Base-by-base conservation (phyloP, 371 early-diverging fungal genomes). In the Mortierella sp. region DNA sequence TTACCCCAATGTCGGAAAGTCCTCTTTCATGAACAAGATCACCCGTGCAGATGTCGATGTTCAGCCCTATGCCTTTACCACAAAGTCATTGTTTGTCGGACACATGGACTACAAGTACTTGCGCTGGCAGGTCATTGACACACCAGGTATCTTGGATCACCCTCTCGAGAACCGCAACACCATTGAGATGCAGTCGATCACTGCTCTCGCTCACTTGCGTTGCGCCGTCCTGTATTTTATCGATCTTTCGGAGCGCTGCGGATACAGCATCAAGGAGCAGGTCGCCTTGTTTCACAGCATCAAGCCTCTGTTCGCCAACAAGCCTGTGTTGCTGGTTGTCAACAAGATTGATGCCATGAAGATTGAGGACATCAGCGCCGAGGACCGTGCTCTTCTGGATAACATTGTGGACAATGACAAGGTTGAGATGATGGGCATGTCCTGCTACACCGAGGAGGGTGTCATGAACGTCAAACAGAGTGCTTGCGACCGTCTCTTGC, bases 61-160 rank as follows among this genome's bases (percentile, higher is more conserved):
- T 1, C 99, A 99, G 83, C 99, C 99, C 24, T 99, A 99, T 82
- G 99, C 99, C 30, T 99, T 99, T 87, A 99, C 99, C 43, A 99
- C 99, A 59, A 99, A 99, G 86, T 96, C 96, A 14, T 87, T 99
- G 63, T 99, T 99, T 86, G 99, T 99, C 28, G 99, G 99, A 46
- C 99, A 99, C 82, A 99, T 99, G 99, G 99, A 99, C 83, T 99
- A 99, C 91, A 96, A 98, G 81, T 97, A 99, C 82, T 87, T 99
- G 82, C 87, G 99, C 81, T 99, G 99, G 99, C 99, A 99, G 85
- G 89, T 98, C n/a, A 98, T 99, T 64, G 99, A 99, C 83, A 99
- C 99, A 17, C 99, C 99, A 8, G 99, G 99, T 70, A 98, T 99
- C 79, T 87, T 99, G 60, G 99, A 99, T 86, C 99, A 99, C 81